Evolutionary conservation across 306 rosid species (phyloP), one percentile per base, ranked within the genome.

Genomic region (Trichosanthes cucumerina): DNA sequence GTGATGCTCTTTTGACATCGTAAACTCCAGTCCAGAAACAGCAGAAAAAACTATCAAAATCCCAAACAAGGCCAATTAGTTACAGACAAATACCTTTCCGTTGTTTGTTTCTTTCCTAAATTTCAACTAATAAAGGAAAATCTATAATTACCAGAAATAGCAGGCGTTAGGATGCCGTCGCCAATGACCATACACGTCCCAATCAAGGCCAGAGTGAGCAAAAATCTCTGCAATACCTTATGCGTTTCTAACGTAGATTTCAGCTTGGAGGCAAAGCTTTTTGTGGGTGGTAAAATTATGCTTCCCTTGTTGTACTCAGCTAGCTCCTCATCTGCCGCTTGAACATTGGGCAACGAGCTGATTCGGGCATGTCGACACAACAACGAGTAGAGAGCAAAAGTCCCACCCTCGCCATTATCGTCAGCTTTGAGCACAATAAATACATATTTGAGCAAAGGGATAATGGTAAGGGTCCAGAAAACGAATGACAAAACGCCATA

Each of bases 151-250:
- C 98, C 97, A 68, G 97, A 92, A 88, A 93, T 77, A 79, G 98
- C 92, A 1, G 98, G 98, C 26, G 98, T 88, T 56, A 93, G 87
- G 78, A 93, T 90, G 44, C 97, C 98, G 84, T 93, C 97, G 60
- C 98, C 97, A 81, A 93, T 93, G 76, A 92, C 98, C 96, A 93
- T 92, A 80, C 96, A 92, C 81, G 98, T 84, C 28, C 98, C 98
- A 84, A 92, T 82, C 91, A 93, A 85, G 78, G 98, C 91, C 44
- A 93, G 89, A 23, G 92, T 80, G 21, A 93, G 92, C 87, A 93
- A 83, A 85, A 85, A 60, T 64, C 78, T 93, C 85, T 90, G 97
- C 79, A 93, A 76, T 53, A 93, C 92, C 84, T 81, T 78, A 24
- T 81, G 88, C 89, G 74, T 92, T 93, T 93, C 97, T 73, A 93